Percentiles rank a stretch among this genome's conserved stretches.
These are phyloP conservation scores for Neurospora sp. DNA, from an alignment of 495 filamentous ascomycete species.

Conservation along the genomic window DNA sequence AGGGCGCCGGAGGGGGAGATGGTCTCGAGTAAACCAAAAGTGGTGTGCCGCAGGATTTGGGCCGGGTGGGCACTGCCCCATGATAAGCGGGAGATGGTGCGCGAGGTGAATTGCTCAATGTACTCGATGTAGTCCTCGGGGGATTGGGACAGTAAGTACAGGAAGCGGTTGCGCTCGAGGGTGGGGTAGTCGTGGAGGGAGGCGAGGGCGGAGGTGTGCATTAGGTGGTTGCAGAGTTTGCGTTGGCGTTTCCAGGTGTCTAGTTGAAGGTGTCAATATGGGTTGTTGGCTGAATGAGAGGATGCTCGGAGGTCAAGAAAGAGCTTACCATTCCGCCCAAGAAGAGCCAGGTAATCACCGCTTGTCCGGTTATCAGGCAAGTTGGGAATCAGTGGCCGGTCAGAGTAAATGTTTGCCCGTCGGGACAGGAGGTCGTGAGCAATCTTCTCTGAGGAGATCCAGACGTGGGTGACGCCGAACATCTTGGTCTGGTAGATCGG, in stretches of 20 bases:
- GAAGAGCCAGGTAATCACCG: constrained; percentile 45
- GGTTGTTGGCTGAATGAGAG: too few species aligned
- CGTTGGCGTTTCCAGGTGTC: constrained; percentile 50
- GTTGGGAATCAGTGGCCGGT: constrained; percentile 46
- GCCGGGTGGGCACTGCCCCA: constrained; percentile 45
- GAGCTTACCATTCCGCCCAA: constrained; percentile 38
- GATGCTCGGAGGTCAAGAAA: too few species aligned
- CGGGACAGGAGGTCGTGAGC: constrained; percentile 52
- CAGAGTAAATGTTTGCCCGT: constrained; percentile 48
- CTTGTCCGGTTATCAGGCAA: constrained; percentile 45
- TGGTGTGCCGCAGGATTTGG: constrained; percentile 41
- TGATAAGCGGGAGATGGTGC: constrained; percentile 46
- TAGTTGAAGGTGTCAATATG: constrained; percentile 2
- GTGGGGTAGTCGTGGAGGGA: constrained; percentile 42
- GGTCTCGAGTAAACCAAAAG: constrained; percentile 47
- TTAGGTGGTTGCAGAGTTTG: constrained; percentile 47
- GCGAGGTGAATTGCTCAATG: constrained; percentile 49
- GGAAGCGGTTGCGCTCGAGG: constrained; percentile 43
- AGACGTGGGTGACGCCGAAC: constrained; percentile 46
- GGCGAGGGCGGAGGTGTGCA: constrained; percentile 35
- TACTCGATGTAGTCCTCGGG: constrained; percentile 40
- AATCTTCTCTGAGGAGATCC: constrained; percentile 47
- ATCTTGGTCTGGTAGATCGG: constrained; percentile 52
- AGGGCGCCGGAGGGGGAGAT: constrained; percentile 48
- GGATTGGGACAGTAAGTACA: constrained; percentile 32